Base-by-base conservation (phyloP, 192 early-diverging fungal genomes). In the Coemansia erecta region DNA sequence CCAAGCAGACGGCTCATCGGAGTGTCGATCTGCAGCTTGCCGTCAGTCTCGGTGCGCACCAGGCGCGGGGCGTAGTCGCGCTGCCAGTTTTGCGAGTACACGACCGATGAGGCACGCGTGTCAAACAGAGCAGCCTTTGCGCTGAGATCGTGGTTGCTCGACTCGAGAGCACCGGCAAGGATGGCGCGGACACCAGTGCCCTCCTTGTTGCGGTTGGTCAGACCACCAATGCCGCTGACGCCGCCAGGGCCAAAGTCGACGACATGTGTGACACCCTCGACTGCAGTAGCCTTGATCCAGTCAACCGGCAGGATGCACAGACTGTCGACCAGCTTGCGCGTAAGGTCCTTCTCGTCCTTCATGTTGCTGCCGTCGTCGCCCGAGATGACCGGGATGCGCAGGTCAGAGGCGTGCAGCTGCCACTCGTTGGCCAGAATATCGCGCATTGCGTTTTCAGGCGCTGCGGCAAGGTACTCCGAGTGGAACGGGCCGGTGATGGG, bases 401-500 rank as follows among this genome's bases (percentile, higher is more conserved):
- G 56, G 31, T 86, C 81, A 49, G 76, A 72, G 45, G 84, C 86
- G 53, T 85, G 47, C 51, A 94, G 88, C 33, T 54, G 55, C 71
- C 93, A 71, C 31, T 73, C 69, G 68, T 87, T 83, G 13, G 78
- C 67, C 49, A 77, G 73, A 43, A 92, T 85, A 80, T 94, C 93
- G 56, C 80, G 68, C 56, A 81, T 84, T 18, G 95, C 67, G 19
- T 79, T 69, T 24, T 81, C 82, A 17, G 86, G 79, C 26, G 87
- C 90, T 11, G 84, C 60, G 41, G 83, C 69, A 58, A 95, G 71
- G 76, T 95, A 93, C 17, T 83, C 77, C 24, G 85, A 86, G 76
- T 97, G 94, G 90, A 97, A 97, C 28, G 94, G 93, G 48, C 87
- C 92, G 40, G 89, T 85, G 63, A 95, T 92, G 35, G 93, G 93